A percentile compares a stretch with the other conserved stretches of the same genome.
These are phyloP conservation scores for Themeda triandra DNA, from an alignment of 176 grass and related monocot species.

Conservation along the genomic window DNA sequence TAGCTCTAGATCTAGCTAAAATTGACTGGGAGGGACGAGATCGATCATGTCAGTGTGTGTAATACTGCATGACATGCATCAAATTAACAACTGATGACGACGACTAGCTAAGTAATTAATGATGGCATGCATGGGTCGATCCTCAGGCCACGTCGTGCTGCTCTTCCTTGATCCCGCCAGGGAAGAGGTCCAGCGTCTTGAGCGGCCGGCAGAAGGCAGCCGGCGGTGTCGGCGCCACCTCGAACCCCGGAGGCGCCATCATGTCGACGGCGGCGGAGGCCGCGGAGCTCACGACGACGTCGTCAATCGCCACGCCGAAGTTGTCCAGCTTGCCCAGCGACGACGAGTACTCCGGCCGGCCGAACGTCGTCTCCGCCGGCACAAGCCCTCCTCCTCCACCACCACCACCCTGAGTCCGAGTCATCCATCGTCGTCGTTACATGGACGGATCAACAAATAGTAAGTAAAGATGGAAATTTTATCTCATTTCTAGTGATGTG, in stretches of 20 bases:
- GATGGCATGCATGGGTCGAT: not conserved
- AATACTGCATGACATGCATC: not conserved
- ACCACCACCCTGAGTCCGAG: not conserved
- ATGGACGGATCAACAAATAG: not conserved
- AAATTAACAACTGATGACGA: not conserved
- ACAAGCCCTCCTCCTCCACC: not conserved
- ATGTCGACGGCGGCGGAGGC: not conserved
- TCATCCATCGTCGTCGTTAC: too few relatives aligned
- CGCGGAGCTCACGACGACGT: not conserved
- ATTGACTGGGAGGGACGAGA: not conserved
- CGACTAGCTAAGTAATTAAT: not conserved
- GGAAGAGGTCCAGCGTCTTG: conserved; percentile 96
- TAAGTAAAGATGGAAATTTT: not conserved
- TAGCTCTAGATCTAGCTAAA: not conserved
- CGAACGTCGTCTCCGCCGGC: not conserved
- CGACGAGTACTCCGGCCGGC: conserved; percentile 23
- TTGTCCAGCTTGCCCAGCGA: conserved; percentile 42
- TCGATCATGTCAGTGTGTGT: not conserved
- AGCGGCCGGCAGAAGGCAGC: conserved; percentile 49
- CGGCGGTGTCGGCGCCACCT: not conserved
- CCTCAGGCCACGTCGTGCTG: conserved; percentile 44
- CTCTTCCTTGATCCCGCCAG: conserved; percentile 63
- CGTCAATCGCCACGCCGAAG: conserved; percentile 35
- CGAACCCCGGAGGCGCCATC: not conserved
- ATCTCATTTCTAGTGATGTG: not conserved